Evolutionary conservation across 768 basidiomycete species (phyloP).

Genomic region (Clathrus columnatus): DNA sequence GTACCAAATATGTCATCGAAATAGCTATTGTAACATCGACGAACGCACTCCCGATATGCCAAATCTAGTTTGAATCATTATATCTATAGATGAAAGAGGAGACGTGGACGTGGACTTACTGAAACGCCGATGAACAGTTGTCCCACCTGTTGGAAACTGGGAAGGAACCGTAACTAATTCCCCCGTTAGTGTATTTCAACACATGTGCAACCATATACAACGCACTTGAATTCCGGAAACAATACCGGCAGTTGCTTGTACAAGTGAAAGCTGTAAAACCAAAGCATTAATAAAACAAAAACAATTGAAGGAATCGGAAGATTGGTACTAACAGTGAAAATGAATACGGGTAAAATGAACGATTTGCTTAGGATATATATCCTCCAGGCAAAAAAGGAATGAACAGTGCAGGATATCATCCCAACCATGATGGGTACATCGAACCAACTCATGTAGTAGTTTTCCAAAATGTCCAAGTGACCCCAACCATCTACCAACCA

Average conservation of each 20-base stretch:
- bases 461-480: not conserved
- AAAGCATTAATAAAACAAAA: not conserved
- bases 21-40: not conserved
- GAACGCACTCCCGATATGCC: not conserved
- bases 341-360: not conserved
- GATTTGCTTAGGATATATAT: not conserved
- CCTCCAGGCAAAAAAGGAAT: not conserved
- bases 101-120: not conserved
- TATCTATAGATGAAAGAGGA: not conserved
- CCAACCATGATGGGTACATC: not conserved
- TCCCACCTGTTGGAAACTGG: not conserved
- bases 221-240: not conserved
- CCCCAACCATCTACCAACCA: not conserved
- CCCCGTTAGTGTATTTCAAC: not conserved
- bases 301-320: too few relatives aligned
- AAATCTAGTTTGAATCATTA: not conserved
- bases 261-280: not conserved
- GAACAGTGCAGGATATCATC: not conserved
- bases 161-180: not conserved
- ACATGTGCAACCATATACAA: not conserved
- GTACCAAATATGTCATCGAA: not conserved
- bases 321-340: not conserved
- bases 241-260: not conserved
- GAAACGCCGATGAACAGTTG: not conserved
- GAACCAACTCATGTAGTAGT: slow-evolving; percentile 2